A percentile compares a stretch with the other conserved stretches of the same genome.
Evolutionary conservation across 768 basidiomycete species (phyloP).

Genomic region (Ramaria sp.): DNA sequence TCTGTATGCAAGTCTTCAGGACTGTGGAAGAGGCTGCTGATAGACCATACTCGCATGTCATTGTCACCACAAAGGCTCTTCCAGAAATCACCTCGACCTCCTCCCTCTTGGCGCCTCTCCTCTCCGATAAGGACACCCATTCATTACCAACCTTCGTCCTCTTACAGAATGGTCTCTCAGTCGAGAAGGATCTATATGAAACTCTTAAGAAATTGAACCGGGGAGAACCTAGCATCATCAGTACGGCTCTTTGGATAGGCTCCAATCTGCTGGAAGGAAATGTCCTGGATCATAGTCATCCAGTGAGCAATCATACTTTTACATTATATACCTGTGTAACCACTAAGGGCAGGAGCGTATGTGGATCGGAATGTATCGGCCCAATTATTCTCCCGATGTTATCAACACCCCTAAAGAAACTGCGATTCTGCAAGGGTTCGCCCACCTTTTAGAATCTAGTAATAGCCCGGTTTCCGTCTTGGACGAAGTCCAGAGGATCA

Average conservation of each 20-base stretch:
- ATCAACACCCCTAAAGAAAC: conserved; percentile 33
- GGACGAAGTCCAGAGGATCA: conserved; percentile 50
- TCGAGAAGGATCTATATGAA: conserved; percentile 55
- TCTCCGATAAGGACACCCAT: conserved; percentile 30
- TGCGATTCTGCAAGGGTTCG: conserved; percentile 33
- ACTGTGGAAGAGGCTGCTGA: conserved; percentile 52
- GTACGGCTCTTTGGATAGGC: conserved; percentile 43
- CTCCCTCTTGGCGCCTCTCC: conserved; percentile 41
- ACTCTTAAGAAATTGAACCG: conserved; percentile 31
- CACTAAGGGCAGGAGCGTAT: conserved; percentile 33
- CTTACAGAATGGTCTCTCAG: conserved; percentile 62
- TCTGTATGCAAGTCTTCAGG: conserved; percentile 36
- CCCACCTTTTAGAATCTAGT: conserved; percentile 32
- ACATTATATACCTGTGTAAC: not conserved
- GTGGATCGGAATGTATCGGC: conserved; percentile 44
- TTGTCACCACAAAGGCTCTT: conserved; percentile 60
- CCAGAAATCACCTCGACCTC: conserved; percentile 55
- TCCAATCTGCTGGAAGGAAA: conserved; percentile 34
- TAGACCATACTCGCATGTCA: conserved; percentile 48
- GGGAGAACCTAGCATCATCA: conserved; percentile 40
- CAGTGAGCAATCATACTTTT: conserved; percentile 26
- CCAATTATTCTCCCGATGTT: conserved; percentile 27
- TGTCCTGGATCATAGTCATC: conserved; percentile 38
- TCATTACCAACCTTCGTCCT: conserved; percentile 50
- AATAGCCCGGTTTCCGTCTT: conserved; percentile 37